Conservation (phyloP, 2,329 filamentous ascomycete species). For the Mycosphaerella arachidis region DNA sequence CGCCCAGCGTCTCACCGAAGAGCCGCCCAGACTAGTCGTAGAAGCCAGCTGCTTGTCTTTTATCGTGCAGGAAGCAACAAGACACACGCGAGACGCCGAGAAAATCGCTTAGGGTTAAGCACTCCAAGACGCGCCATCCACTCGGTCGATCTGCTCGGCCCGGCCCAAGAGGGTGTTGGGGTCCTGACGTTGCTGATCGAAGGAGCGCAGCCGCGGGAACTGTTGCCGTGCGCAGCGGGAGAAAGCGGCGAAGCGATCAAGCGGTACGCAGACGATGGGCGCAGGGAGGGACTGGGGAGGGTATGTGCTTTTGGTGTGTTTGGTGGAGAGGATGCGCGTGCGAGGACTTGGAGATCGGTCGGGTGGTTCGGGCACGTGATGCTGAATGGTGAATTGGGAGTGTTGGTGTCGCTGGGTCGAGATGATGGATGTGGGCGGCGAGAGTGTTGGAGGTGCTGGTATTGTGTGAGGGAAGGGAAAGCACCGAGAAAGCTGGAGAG, state of each 20-base stretch:
- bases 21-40: constrained; percentile 55
- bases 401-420: neutral
- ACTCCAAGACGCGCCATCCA: constrained; percentile 50
- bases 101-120: constrained; percentile 89
- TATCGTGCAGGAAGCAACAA: constrained; percentile 29
- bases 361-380: constrained; percentile 19
- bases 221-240: constrained; percentile 15
- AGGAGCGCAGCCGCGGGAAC: constrained; percentile 29
- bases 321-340: constrained; percentile 35
- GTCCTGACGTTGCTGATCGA: constrained; percentile 7
- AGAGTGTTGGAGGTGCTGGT: constrained; percentile 1
- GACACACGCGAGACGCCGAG: constrained; percentile 56
- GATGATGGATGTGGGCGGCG: constrained; percentile 1
- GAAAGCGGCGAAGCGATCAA: constrained; percentile 35
- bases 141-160: constrained; percentile 27
- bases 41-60: constrained; percentile 61
- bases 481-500: neutral
- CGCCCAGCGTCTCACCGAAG: constrained; percentile 17
- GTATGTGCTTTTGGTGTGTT: constrained; percentile 56
- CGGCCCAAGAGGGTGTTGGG: constrained; percentile 34
- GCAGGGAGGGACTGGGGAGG: constrained; percentile 73
- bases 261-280: constrained; percentile 63
- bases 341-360: constrained; percentile 11
- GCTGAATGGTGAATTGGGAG: constrained; percentile 13
- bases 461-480: neutral